Evolutionary conservation across 2,329 filamentous ascomycete species (phyloP).

Genomic region (Aspergillus ochraceus): DNA sequence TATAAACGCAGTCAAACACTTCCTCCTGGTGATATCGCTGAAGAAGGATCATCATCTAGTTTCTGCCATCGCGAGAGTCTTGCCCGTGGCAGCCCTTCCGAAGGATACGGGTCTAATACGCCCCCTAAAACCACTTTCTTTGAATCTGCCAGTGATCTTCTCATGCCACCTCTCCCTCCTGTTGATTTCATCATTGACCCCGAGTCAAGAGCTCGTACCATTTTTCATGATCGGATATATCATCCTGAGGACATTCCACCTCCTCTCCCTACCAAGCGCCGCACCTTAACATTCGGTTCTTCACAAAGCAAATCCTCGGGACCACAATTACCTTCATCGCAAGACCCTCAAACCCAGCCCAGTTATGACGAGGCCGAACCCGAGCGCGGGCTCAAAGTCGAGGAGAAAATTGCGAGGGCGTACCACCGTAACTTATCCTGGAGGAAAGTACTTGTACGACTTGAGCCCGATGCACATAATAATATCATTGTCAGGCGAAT

Average conservation of each 20-base stretch:
- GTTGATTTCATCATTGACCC: slow-evolving; percentile 83
- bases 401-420: slow-evolving; percentile 95
- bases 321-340: slow-evolving; percentile 5
- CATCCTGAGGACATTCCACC: slow-evolving; percentile 90
- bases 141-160: slow-evolving; percentile 87
- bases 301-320: slow-evolving; percentile 21
- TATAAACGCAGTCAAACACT: slow-evolving; percentile 78
- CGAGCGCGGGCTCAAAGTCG: slow-evolving; percentile 70
- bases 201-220: slow-evolving; percentile 76
- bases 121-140: slow-evolving; percentile 92
- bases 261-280: slow-evolving; percentile 56
- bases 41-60: slow-evolving; percentile 5
- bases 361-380: slow-evolving; percentile 15
- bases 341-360: slow-evolving; percentile 13
- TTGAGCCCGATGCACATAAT: slow-evolving; percentile 97
- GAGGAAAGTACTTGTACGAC: slow-evolving; percentile 92
- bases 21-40: slow-evolving; percentile 25
- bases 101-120: slow-evolving; percentile 57
- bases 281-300: slow-evolving; percentile 39
- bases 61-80: slow-evolving; percentile 23
- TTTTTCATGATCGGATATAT: slow-evolving; percentile 96
- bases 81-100: slow-evolving; percentile 53
- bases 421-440: slow-evolving; percentile 91
- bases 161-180: slow-evolving; percentile 84
- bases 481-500: slow-evolving; percentile 95